These are phyloP conservation scores for Proliferodiscus dingleyae DNA, from an alignment of 2,329 filamentous ascomycete species.

Conservation along the genomic window DNA sequence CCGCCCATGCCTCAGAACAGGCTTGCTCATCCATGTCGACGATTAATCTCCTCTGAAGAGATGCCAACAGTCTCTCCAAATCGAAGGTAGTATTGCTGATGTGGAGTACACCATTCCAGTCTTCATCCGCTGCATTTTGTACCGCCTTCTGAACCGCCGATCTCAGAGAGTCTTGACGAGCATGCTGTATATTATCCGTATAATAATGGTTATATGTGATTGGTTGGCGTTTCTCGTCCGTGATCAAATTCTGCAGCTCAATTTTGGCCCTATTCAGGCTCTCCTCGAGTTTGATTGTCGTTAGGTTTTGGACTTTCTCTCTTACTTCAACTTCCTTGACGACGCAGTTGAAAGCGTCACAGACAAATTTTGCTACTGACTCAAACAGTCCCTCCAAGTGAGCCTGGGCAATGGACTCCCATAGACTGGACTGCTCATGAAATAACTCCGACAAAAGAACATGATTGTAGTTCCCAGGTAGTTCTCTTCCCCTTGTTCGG, in stretches of 20 bases:
- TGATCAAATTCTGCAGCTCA: conserved; percentile 23
- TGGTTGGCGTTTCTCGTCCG: conserved; percentile 20
- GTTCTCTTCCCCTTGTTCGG: conserved; percentile 26
- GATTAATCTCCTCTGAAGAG: conserved; percentile 10
- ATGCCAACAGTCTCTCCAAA: conserved; percentile 6
- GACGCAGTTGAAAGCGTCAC: conserved; percentile 8
- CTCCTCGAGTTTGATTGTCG: conserved; percentile 9
- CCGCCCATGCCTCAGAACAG: conserved; percentile 22
- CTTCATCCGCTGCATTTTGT: conserved; percentile 6
- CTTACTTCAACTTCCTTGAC: conserved; percentile 7
- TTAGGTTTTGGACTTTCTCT: conserved; percentile 2
- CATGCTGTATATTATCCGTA: conserved; percentile 26
- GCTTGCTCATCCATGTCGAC: conserved; percentile 26
- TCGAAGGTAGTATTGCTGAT: conserved; percentile 11
- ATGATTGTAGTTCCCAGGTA: conserved; percentile 33
- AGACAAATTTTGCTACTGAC: conserved; percentile 12
- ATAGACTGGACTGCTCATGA: conserved; percentile 29
- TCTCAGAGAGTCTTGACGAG: conserved; percentile 12
- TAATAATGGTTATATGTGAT: conserved; percentile 33
- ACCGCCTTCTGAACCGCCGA: conserved; percentile 6
- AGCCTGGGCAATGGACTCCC: conserved; percentile 22
- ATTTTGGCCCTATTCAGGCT: conserved; percentile 8
- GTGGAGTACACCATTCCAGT: conserved; percentile 14
- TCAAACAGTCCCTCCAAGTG: conserved; percentile 12
- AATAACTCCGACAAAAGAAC: conserved; percentile 34